Conservation (phyloP, 495 filamentous ascomycete species). For the Annulohypoxylon maeteangense region DNA sequence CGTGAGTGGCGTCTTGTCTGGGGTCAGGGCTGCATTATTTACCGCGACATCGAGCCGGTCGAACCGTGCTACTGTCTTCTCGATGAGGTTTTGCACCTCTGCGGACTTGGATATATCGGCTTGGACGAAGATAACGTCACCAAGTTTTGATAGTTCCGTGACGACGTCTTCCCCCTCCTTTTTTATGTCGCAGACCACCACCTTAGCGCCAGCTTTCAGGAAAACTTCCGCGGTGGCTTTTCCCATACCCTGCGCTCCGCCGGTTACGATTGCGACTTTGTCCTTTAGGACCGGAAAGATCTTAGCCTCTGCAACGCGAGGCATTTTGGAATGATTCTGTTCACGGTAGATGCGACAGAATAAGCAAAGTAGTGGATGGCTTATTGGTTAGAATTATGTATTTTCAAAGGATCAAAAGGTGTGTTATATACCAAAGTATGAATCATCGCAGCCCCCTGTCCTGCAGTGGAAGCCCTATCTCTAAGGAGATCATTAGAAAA, state of each 20-base stretch:
- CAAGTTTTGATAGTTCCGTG: constrained; percentile 22
- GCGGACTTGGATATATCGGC: constrained; percentile 41
- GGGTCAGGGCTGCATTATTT: constrained; percentile 76
- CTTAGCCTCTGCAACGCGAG: constrained; percentile 21
- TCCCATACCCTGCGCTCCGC: constrained; percentile 58
- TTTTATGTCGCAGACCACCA: constrained; percentile 58
- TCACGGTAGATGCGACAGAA: background rate
- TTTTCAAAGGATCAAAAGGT: background rate
- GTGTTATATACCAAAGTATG: too few relatives aligned
- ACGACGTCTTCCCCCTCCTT: constrained; percentile 30
- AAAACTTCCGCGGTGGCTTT: constrained; percentile 56
- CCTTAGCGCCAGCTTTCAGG: constrained; percentile 41
- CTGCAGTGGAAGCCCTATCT: too few relatives aligned
- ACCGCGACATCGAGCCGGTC: constrained; percentile 70
- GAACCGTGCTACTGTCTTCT: constrained; percentile 62
- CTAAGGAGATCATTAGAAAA: background rate
- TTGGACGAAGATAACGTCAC: constrained; percentile 42
- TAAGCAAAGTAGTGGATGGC: background rate
- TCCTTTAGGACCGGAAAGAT: constrained; percentile 35
- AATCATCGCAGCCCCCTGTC: too few relatives aligned
- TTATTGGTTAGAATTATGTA: background rate
- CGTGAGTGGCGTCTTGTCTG: constrained; percentile 62
- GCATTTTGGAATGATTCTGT: constrained; percentile 6
- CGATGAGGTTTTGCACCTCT: constrained; percentile 50
- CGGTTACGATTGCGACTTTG: constrained; percentile 52